These are phyloP conservation scores for Neurospora crassa DNA, from an alignment of 2,329 filamentous ascomycete species.

Conservation along the genomic window DNA sequence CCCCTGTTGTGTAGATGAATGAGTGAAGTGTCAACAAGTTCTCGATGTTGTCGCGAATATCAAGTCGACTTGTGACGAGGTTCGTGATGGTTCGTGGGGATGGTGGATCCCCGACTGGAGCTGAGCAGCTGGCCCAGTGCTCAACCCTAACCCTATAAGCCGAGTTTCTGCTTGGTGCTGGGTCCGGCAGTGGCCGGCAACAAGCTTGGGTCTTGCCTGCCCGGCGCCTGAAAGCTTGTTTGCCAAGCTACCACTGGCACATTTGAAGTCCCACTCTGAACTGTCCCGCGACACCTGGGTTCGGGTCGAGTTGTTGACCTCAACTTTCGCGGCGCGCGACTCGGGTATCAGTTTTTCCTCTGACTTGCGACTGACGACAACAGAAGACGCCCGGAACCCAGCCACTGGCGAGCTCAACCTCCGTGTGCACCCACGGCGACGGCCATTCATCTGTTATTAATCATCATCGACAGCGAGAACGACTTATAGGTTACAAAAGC, in stretches of 20 bases:
- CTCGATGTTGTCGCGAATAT: neutral
- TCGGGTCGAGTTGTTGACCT: neutral
- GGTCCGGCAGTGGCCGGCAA: neutral
- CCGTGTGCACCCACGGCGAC: conserved; percentile 1
- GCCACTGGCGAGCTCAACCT: conserved; percentile 7
- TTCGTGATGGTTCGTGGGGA: neutral
- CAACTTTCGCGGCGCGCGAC: neutral
- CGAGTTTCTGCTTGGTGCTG: neutral
- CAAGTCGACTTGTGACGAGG: neutral
- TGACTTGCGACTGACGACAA: conserved; percentile 13
- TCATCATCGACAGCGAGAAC: neutral
- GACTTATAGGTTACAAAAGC: neutral
- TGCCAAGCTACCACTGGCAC: neutral
- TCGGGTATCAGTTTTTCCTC: neutral
- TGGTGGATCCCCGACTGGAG: neutral
- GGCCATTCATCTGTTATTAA: neutral
- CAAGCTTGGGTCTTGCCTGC: neutral
- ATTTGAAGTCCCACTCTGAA: neutral
- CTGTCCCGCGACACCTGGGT: neutral
- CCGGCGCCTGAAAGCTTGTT: neutral
- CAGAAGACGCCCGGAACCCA: conserved; percentile 5
- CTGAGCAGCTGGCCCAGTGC: neutral
- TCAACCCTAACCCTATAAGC: neutral
- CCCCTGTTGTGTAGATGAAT: neutral
- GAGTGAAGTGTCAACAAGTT: neutral